Percentiles rank a stretch among this genome's conserved stretches.
phyloP scores from a whole-genome alignment of 768 basidiomycete species.

The Tremella fuciformis region DNA sequence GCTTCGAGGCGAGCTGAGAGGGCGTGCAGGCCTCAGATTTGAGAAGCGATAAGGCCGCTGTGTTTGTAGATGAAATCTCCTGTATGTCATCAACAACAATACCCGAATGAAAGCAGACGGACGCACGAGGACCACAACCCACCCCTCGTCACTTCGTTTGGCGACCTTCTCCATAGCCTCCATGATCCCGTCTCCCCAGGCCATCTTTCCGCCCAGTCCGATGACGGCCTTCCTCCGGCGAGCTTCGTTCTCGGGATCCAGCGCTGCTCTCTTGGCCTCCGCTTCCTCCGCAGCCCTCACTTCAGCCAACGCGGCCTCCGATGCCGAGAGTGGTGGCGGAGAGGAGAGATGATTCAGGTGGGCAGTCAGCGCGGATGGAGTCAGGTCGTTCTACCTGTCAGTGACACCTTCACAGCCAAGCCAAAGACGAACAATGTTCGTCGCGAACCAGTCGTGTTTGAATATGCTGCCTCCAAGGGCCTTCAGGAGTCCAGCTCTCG shows the following conservation, averaged over 20 bases:
- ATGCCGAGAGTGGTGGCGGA: slow-evolving; percentile 74
- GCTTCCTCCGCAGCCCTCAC: slow-evolving; percentile 73
- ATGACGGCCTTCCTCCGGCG: slow-evolving; percentile 33
- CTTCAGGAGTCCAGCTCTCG: slow-evolving; percentile 45
- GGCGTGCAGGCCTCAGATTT: slow-evolving; percentile 37
- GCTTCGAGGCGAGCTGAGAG: slow-evolving; percentile 33
- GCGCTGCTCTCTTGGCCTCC: slow-evolving; percentile 49
- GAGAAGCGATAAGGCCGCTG: slow-evolving; percentile 25
- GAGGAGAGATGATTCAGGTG: slow-evolving; percentile 70
- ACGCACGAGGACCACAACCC: slow-evolving; percentile 67
- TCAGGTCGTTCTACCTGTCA: slow-evolving; percentile 51
- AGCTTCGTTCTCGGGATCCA: slow-evolving; percentile 39
- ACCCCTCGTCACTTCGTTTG: slow-evolving; percentile 55
- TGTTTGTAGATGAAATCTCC: slow-evolving; percentile 36
- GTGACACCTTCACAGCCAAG: neutral
- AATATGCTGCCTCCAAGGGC: slow-evolving; percentile 47
- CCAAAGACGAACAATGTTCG: slow-evolving; percentile 34
- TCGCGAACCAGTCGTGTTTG: slow-evolving; percentile 50
- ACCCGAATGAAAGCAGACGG: neutral
- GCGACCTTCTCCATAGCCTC: slow-evolving; percentile 64
- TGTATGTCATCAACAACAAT: slow-evolving; percentile 9
- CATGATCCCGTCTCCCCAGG: slow-evolving; percentile 66
- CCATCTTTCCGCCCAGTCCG: slow-evolving; percentile 60
- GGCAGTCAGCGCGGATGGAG: slow-evolving; percentile 62
- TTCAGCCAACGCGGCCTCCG: slow-evolving; percentile 77